Conservation (phyloP, 129 eudicot species). For the Daucus carota region DNA sequence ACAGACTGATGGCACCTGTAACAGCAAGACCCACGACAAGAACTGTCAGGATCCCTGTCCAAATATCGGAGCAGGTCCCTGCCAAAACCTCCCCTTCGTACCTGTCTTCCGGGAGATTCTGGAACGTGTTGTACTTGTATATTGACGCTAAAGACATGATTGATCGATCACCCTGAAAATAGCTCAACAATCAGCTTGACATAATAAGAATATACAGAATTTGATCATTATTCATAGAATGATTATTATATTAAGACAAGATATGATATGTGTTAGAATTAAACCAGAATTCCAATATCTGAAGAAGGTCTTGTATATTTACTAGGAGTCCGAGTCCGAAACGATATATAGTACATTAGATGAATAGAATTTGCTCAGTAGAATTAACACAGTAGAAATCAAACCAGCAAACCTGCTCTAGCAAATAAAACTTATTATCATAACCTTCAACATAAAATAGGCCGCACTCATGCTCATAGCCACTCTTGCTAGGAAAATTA, state of each 20-base stretch:
- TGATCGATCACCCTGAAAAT: too few species aligned
- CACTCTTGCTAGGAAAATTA: too few species aligned
- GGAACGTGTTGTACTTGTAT: conserved; percentile 2
- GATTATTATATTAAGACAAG: not conserved
- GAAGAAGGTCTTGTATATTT: too few species aligned
- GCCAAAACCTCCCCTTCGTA: not conserved
- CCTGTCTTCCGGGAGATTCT: not conserved
- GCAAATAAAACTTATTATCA: too few species aligned
- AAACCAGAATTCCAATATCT: not conserved
- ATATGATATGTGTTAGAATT: not conserved
- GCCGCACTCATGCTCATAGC: too few species aligned
- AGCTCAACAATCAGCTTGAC: not conserved
- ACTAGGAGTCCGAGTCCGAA: too few species aligned
- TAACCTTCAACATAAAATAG: too few species aligned
- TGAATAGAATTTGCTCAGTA: too few species aligned
- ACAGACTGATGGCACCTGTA: not conserved
- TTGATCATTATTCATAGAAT: too few species aligned
- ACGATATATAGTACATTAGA: too few species aligned
- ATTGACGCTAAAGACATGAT: not conserved
- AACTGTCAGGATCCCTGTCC: not conserved
- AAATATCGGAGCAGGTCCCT: not conserved
- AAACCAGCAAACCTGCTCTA: too few species aligned
- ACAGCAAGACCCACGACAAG: not conserved
- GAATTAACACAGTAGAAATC: too few species aligned
- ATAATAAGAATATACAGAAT: not conserved